Base-by-base conservation (phyloP, 805 yeast species). In the Vanderwaltozyma tropicalis region DNA sequence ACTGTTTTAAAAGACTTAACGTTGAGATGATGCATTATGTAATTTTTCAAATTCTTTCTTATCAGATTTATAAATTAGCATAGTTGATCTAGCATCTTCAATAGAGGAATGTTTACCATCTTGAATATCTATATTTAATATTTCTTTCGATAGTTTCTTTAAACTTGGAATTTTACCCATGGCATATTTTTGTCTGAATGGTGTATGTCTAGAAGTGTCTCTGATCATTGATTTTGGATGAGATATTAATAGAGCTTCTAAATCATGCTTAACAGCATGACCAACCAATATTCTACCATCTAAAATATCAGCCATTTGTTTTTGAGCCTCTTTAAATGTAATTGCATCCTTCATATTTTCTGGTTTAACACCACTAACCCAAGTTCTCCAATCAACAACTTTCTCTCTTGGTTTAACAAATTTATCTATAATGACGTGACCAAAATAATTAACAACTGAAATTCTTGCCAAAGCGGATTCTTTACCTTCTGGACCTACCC, bases 381-480 rank as follows among this genome's bases (percentile, higher is more conserved):
- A 78, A 0, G 96, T 88, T 57, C 96, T 69, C 88, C 92, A 88
- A 51, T 88, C 94, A 0, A 88, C 78, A 2, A 88, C 94, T 38
- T 63, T 65, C 49, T 80, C 87, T 24, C 66, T 61, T 2, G 96
- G 96, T 45, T 66, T 67, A 4, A 88, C 96, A 62, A 68, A 88
- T 28, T 69, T 63, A 57, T 88, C 96, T 43, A 79, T 66, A 0
- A 88, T 53, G 0, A 74, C 68, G 45, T 74, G 72, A 0, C 96
- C 96, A 51, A 74, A 79, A 55, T 69, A 85, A 54, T 88, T 86
- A 3, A 88, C 96, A 11, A 88, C 64, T 0, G 96, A 85, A 0
- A 87, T 92, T 47, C 96, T 69, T 0, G 95, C 96, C 13, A 88
- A 64, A 1, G 78, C 89, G 5, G 86, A 76, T 32, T 68, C 74